Evolutionary conservation across 768 basidiomycete species (phyloP).

Genomic region (Tricholoma bakamatsutake): DNA sequence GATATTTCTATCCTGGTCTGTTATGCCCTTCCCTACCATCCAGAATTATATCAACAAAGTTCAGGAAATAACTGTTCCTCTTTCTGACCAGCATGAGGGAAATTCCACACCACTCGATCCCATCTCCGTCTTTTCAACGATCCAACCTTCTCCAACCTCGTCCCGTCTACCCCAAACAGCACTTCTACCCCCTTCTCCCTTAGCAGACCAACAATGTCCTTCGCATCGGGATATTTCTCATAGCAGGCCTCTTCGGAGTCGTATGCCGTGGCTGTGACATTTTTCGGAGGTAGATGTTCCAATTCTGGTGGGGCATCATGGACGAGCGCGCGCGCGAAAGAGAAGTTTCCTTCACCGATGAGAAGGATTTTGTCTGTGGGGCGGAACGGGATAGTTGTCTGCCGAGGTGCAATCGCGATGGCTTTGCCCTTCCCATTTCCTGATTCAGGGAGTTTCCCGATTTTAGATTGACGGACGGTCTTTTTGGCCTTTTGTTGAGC

Average conservation of each 20-base stretch:
- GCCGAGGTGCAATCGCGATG: constrained; percentile 23
- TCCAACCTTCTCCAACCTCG: constrained; percentile 54
- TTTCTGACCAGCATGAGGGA: constrained; percentile 85
- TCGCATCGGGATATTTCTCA: constrained; percentile 75
- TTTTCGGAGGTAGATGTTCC: constrained; percentile 50
- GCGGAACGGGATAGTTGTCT: constrained; percentile 59
- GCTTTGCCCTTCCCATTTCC: constrained; percentile 35
- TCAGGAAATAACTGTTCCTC: not conserved
- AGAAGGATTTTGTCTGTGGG: constrained; percentile 65
- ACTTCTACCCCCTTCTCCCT: constrained; percentile 59
- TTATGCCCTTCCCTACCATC: constrained; percentile 72
- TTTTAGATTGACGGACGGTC: constrained; percentile 7
- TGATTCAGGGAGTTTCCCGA: not conserved
- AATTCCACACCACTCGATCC: constrained; percentile 90
- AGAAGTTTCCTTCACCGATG: constrained; percentile 94
- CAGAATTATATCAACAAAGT: constrained; percentile 1
- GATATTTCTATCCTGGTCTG: constrained; percentile 92
- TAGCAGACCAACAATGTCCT: constrained; percentile 49
- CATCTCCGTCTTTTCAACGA: constrained; percentile 57
- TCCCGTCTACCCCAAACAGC: constrained; percentile 83
- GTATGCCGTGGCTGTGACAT: constrained; percentile 80
- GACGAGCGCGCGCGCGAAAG: constrained; percentile 76
- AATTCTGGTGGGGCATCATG: constrained; percentile 40
- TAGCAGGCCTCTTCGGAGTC: constrained; percentile 75
- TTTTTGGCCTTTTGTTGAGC: constrained; percentile 43